A percentile compares a stretch with the other conserved stretches of the same genome.
Conservation (phyloP, 2,329 filamentous ascomycete genomes). For the Fusarium drepaniforme region DNA sequence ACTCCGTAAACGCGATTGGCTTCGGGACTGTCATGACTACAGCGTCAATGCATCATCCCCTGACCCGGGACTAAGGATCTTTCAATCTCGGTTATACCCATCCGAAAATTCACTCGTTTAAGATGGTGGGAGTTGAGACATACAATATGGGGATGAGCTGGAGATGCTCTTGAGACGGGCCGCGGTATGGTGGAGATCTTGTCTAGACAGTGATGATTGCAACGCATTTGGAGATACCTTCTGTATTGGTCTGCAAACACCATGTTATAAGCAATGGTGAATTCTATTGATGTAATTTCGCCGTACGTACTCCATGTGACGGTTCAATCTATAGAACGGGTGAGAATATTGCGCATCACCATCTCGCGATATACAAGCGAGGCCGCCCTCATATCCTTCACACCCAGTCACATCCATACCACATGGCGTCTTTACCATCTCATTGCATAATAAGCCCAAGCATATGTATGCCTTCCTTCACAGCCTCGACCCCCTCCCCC, state of each 20-base stretch:
- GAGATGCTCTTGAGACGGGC: not conserved
- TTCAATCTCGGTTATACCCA: not conserved
- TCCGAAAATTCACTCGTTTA: not conserved
- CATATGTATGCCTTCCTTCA: not conserved
- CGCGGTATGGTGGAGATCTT: not conserved
- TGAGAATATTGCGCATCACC: not conserved
- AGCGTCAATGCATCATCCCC: not conserved
- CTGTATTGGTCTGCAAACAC: not conserved
- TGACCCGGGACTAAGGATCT: not conserved
- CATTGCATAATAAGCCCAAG: not conserved
- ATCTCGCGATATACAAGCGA: not conserved
- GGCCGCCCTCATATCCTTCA: not conserved
- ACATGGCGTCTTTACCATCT: not conserved
- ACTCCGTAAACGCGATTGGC: not conserved
- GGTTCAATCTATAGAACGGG: too few relatives aligned
- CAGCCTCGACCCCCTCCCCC: slow-evolving; percentile 36
- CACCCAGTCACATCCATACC: not conserved
- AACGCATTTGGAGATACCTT: not conserved
- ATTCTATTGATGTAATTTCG: not conserved
- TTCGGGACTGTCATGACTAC: not conserved
- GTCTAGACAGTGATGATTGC: not conserved
- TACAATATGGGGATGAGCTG: not conserved
- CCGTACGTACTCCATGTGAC: not conserved
- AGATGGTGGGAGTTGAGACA: not conserved
- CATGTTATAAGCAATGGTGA: not conserved